Evolutionary conservation across 176 grass and related monocot species (phyloP), one percentile per base, ranked within the genome.

Genomic region (Ampelocalamus luodianensis): DNA sequence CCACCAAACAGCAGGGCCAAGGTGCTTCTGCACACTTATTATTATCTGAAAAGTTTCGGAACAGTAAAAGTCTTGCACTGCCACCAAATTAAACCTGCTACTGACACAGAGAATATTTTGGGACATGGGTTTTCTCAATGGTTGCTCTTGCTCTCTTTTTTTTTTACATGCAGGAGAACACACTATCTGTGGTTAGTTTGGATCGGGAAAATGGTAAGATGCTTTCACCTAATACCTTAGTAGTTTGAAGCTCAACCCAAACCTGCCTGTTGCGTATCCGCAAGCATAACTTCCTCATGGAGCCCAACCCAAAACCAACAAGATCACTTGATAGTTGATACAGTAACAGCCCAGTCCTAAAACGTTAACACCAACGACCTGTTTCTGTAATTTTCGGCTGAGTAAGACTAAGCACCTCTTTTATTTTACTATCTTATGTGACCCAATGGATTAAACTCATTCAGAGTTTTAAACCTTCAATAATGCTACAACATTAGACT

Each of bases 181-280:
- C 26, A 65, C 78, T n/a, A 77, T 74, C 83, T 83, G 76, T 54
- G 76, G 82, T 34, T 85, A 45, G 45, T 61, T 81, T 89, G 75
- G 72, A 94, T 81, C 88, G 89, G 50, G 90, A 94, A 86, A 96
- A 75, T 53, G 90, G 93, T 91, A 94, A 89, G 82, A 70, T 64
- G 34, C 45, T 70, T 86, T 73, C 38, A 49, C 22, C 44, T 71
- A 58, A 65, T 72, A 68, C 34, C 15, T 68, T 29, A 40, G 17
- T 67, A 67, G 49, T 66, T 83, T 78, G 22, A 72, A 76, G 20
- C 27, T 79, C 50, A 79, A 48, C 3, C 58, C 22, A 78, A 78
- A 43, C 11, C 29, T 22, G 45, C 59, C 0, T 77, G 4, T 64
- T 65, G 18, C 5, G 0, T 26, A 40, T 23, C 34, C 44, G 46